Conservation (phyloP, 2,329 filamentous ascomycete genomes). For the Colletotrichum magnum region DNA sequence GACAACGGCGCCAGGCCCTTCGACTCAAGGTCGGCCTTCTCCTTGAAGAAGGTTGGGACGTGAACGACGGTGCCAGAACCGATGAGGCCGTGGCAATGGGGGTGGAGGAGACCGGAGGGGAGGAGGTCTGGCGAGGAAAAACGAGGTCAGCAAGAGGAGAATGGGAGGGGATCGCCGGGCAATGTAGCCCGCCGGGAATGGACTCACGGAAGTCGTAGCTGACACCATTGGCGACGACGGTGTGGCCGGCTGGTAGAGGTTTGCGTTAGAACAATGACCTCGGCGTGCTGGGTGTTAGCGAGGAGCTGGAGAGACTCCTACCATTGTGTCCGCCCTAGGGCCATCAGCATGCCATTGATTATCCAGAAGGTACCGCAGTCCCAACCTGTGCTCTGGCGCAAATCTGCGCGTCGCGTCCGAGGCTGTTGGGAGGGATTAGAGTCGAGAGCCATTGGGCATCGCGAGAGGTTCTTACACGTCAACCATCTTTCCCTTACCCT, state of each 20-base stretch:
- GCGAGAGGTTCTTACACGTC: slow-evolving; percentile 49
- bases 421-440: slow-evolving; percentile 40
- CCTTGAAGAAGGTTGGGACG: slow-evolving; percentile 62
- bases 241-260: slow-evolving; percentile 36
- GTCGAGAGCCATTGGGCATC: slow-evolving; percentile 37
- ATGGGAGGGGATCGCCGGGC: slow-evolving; percentile 25
- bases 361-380: slow-evolving; percentile 34
- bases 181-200: not conserved
- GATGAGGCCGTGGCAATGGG: slow-evolving; percentile 79
- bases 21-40: slow-evolving; percentile 56
- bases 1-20: slow-evolving; percentile 54
- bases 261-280: slow-evolving; percentile 38
- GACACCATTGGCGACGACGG: slow-evolving; percentile 40
- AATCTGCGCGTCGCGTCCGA: slow-evolving; percentile 44
- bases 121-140: slow-evolving; percentile 70
- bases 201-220: slow-evolving; percentile 43
- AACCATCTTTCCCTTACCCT: slow-evolving; percentile 56
- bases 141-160: slow-evolving; percentile 42
- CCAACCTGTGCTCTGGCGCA: slow-evolving; percentile 40
- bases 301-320: slow-evolving; percentile 44
- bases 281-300: slow-evolving; percentile 5
- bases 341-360: slow-evolving; percentile 40
- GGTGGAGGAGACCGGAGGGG: slow-evolving; percentile 80
- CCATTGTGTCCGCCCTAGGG: slow-evolving; percentile 50
- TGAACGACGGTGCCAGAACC: slow-evolving; percentile 79